Base-by-base conservation (phyloP, 23 red algal species). In the Gracilariopsis chorda region DNA sequence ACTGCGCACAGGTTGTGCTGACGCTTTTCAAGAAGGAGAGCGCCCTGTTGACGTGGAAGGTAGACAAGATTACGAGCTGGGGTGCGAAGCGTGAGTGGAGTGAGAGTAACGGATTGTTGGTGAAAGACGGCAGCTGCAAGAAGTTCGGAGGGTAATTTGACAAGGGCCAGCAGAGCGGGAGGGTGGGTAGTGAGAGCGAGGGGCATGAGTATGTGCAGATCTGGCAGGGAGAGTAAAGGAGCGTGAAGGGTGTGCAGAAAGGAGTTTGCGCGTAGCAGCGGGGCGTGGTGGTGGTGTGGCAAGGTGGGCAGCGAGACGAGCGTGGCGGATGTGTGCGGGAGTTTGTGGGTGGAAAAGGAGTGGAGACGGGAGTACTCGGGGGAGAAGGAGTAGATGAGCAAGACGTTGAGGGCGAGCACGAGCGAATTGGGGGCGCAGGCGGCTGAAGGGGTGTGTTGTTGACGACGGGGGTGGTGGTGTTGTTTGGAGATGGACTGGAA, bases 221-320 rank as follows among this genome's bases (percentile, higher is more conserved):
- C 67, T 37, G 67, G 47, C 5, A 73, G 42, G 13, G 67, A 42
- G 5, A 73, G 16, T 19, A 73, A 35, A 73, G 67, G 67, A 7
- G 24, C 47, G 20, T 73, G 67, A 73, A 73, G 67, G 24, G 67
- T 73, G 32, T 73, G 67, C 40, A 73, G 67, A 73, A 73, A 73
- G n/a, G 67, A 10, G 3, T 46, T 25, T 36, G 42, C 67, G 17
- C 47, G 67, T 46, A 73, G n/a, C 20, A 73, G 39, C 7, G 67
- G 67, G 7, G 67, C 47, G 40, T 73, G 47, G 5, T 73, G 28
- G 10, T 46, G 42, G 28, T 17, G 42, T 5, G 67, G 67, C 2
- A 73, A 24, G 17, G 67, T 46, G 30, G 67, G 67, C 32, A 73
- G 47, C 13, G 67, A 73, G 1, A 44, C 3, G 39, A 73, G 67